A percentile compares a stretch with the other conserved stretches of the same genome.
These are phyloP conservation scores for Candida peoriensis DNA, from an alignment of 805 yeast species.

Conservation along the genomic window DNA sequence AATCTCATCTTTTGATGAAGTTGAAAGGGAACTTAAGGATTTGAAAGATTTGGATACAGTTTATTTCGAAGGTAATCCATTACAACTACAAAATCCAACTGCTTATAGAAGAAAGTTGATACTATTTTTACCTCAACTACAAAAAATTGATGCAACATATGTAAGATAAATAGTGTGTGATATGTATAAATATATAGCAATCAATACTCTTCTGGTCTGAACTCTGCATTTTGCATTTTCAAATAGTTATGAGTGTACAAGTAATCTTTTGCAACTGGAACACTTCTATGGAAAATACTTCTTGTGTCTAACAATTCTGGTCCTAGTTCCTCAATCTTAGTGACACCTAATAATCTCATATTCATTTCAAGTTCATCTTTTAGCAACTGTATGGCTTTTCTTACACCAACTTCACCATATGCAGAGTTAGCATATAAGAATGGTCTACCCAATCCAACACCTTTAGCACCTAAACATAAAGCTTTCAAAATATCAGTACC, in stretches of 20 bases:
- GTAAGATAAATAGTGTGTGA: constrained; percentile 25
- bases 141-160: constrained; percentile 90
- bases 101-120: constrained; percentile 81
- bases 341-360: constrained; percentile 77
- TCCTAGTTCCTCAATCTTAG: constrained; percentile 51
- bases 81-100: constrained; percentile 68
- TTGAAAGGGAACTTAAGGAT: constrained; percentile 58
- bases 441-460: constrained; percentile 68
- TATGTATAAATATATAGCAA: not conserved
- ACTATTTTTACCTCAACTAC: constrained; percentile 60
- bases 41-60: constrained; percentile 75
- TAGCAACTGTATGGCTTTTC: constrained; percentile 53
- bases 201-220: constrained; percentile 27
- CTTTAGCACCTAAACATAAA: constrained; percentile 62
- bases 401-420: constrained; percentile 63
- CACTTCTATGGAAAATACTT: constrained; percentile 36
- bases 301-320: constrained; percentile 57
- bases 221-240: constrained; percentile 47
- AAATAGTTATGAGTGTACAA: constrained; percentile 53
- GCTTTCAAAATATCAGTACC: constrained; percentile 67
- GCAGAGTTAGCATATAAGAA: constrained; percentile 58
- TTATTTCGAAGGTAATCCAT: constrained; percentile 90
- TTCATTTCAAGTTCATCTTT: constrained; percentile 69
- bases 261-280: constrained; percentile 47
- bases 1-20: constrained; percentile 61